A percentile compares a stretch with the other conserved stretches of the same genome.
These are phyloP conservation scores for Eudorina sp. DNA, from an alignment of 139 green algal species.

Conservation along the genomic window DNA sequence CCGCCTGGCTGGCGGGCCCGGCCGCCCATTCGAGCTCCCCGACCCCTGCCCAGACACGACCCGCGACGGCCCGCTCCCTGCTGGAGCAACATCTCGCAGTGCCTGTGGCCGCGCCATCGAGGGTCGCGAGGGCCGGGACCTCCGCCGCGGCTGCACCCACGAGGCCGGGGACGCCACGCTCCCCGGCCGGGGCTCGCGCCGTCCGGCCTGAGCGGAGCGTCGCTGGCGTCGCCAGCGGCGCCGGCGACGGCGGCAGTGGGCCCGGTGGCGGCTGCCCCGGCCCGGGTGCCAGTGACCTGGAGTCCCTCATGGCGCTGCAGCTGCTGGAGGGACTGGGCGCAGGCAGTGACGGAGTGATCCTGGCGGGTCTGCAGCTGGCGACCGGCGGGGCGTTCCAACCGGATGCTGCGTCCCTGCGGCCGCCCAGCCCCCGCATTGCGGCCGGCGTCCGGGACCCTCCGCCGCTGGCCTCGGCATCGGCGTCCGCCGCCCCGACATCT, in stretches of 20 bases:
- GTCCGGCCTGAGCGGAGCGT: too few species aligned
- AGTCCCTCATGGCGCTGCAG: slow-evolving; percentile 2
- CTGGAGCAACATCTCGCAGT: background rate
- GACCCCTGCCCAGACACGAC: too few species aligned
- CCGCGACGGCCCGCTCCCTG: background rate
- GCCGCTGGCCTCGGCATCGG: too few species aligned
- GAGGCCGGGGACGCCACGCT: background rate
- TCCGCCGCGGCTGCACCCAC: background rate
- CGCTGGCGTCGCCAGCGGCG: too few species aligned
- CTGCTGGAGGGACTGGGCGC: background rate
- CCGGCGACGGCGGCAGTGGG: too few species aligned
- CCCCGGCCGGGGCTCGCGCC: too few species aligned
- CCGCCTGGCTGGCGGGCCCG: background rate
- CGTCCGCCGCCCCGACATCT: background rate
- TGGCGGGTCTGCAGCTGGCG: slow-evolving; percentile 12
- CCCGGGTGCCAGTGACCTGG: slow-evolving; percentile 10
- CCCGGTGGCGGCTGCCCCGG: background rate
- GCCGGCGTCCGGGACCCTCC: background rate
- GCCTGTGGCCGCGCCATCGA: background rate
- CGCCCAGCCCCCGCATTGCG: background rate
- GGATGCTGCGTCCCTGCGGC: background rate
- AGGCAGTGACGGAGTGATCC: background rate
- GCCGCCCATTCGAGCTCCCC: too few species aligned
- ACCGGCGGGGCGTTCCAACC: background rate
- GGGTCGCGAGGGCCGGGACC: background rate